These are phyloP conservation scores for Sphagnum magellanicum DNA, from an alignment of 228 moss, liverwort and hornwort genomes.

Conservation along the genomic window DNA sequence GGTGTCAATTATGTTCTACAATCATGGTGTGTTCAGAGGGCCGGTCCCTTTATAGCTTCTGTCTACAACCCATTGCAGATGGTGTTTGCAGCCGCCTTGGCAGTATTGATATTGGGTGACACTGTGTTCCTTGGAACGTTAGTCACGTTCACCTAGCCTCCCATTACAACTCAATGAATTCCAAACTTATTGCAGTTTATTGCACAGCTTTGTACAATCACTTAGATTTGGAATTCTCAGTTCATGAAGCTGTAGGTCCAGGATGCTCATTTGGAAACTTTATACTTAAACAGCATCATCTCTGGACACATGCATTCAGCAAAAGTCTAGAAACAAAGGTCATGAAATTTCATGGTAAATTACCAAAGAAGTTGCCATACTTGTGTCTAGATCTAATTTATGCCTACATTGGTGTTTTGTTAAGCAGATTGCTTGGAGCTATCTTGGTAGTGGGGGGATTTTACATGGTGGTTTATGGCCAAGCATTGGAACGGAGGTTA, in stretches of 20 bases:
- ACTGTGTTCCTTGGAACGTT: constrained; percentile 7
- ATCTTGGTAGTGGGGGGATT: background rate
- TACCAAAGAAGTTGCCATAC: no score
- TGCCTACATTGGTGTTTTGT: background rate
- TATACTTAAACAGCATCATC: background rate
- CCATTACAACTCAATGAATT: background rate
- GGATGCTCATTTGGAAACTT: background rate
- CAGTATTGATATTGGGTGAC: constrained; percentile 2
- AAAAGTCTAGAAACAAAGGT: background rate
- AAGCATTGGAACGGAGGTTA: background rate
- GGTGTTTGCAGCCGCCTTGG: constrained; percentile 1
- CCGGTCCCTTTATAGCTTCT: constrained; percentile 49
- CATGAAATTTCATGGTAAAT: background rate
- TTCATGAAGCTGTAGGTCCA: background rate
- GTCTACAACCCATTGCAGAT: constrained; percentile 5
- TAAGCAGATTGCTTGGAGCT: background rate
- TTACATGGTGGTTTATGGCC: background rate
- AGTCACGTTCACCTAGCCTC: background rate
- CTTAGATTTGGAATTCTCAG: no score
- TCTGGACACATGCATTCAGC: background rate
- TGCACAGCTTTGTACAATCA: background rate
- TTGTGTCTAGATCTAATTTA: no score
- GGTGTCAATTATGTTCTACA: constrained; percentile 40
- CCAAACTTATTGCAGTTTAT: background rate
- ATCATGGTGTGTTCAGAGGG: constrained; percentile 52